Conservation (phyloP, 805 yeast genomes). For the Kregervanrija fluxuum region DNA sequence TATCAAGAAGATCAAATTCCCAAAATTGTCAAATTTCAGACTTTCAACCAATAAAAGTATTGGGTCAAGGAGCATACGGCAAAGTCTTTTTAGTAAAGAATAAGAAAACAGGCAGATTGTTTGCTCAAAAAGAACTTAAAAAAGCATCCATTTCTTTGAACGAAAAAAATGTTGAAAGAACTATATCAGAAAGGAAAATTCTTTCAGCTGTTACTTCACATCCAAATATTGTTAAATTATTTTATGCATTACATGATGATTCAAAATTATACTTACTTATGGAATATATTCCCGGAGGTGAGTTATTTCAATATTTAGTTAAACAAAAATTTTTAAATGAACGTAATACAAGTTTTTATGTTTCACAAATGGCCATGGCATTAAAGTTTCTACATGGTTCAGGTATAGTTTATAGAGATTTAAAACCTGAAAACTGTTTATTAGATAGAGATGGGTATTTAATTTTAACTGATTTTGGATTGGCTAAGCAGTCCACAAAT, state of each 20-base stretch:
- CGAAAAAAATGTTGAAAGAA: conserved; percentile 53
- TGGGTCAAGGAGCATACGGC: conserved; percentile 86
- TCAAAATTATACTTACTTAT: conserved; percentile 64
- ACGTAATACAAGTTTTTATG: conserved; percentile 60
- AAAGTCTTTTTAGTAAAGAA: conserved; percentile 72
- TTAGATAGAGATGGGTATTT: conserved; percentile 69
- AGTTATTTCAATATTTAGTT: conserved; percentile 58
- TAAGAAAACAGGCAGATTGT: conserved; percentile 48
- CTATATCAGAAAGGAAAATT: conserved; percentile 70
- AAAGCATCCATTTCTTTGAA: conserved; percentile 65
- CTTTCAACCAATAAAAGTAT: conserved; percentile 61
- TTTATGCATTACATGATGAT: conserved; percentile 76
- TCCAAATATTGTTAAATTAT: conserved; percentile 75
- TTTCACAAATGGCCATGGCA: conserved; percentile 77
- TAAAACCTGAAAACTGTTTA: conserved; percentile 85
- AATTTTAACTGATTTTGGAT: conserved; percentile 80
- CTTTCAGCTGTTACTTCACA: conserved; percentile 57
- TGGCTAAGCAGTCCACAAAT: conserved; percentile 40
- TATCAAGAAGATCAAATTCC: conserved; percentile 9
- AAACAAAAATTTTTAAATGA: conserved; percentile 39
- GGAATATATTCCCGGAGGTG: conserved; percentile 90
- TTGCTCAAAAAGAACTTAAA: conserved; percentile 78
- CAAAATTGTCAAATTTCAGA: conserved; percentile 33
- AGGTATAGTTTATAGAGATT: conserved; percentile 80
- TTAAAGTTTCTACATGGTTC: conserved; percentile 62